Evolutionary conservation across 495 filamentous ascomycete species (phyloP), one percentile per base, ranked within the genome.

Genomic region (Daldinia decipiens): DNA sequence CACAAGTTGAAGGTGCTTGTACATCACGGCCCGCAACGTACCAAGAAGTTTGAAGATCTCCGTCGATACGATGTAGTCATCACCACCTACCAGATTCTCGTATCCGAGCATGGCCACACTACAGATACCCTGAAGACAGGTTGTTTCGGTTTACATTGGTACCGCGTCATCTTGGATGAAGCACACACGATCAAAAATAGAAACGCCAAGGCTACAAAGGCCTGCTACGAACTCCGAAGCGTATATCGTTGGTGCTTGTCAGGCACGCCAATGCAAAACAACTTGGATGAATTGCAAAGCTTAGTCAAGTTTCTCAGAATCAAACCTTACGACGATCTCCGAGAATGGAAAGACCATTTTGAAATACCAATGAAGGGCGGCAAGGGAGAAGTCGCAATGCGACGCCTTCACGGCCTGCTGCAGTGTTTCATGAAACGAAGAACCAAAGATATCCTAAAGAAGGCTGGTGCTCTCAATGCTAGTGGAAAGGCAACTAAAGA

Each of bases 141-240:
- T 9, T 92, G 94, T 65, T 97, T 98, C 74, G 93, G 92, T 52
- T 81, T 97, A 7, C 88, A 94, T 76, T 99, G 95, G 95, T 98
- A 93, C 77, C 92, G 95, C 19, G 88, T 98, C 65, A 95, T 99
- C 56, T 86, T 98, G 15, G 95, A 99, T 68, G 95, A 99, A 81
- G 95, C 95, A 4, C 95, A 98, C 79, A 96, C 92, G 26, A 98
- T 99, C 84, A 98, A 98, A 80, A 99, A 99, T 78, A 90, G 94
- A 26, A 97, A 95, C 74, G 94, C 95, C 15, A 99, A 99, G 80
- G 90, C 90, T 9, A 95, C 95, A 0, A 90, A 97, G 73, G 93
- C 95, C 17, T 91, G 88, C 57, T 99, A 88, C 77, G 90, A 91
- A 2, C 81, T 99, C 26, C 83, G 89, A 54, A 86, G 92, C 21